Evolutionary conservation across 1,139 yeast species (phyloP).

Genomic region (Yamadazyma trypodendri): DNA sequence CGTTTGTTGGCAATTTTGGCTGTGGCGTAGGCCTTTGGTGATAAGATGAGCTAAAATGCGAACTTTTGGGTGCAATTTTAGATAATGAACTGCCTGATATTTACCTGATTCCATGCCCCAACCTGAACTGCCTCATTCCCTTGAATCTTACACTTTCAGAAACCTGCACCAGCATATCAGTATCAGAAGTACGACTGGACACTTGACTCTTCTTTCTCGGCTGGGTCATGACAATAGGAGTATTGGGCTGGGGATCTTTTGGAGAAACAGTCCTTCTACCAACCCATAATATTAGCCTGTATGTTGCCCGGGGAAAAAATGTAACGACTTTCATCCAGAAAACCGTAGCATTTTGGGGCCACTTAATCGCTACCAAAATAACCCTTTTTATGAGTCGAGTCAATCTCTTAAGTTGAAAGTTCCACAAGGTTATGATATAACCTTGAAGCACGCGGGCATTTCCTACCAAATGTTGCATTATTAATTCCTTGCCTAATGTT

Average conservation of each 20-base stretch:
- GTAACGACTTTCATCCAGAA: background rate
- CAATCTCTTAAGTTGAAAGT: background rate
- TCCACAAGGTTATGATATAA: background rate
- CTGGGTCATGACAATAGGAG: background rate
- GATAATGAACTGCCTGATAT: background rate
- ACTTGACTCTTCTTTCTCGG: background rate
- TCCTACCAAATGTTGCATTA: background rate
- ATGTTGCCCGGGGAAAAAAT: background rate
- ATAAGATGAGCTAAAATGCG: slow-evolving; percentile 2
- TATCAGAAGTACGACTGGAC: background rate
- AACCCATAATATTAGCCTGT: background rate
- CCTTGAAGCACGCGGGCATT: background rate
- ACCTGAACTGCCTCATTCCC: background rate
- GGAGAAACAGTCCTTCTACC: background rate
- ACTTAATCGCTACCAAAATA: background rate
- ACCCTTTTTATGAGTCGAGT: background rate
- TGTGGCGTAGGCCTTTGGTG: background rate
- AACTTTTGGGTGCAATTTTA: slow-evolving; percentile 1
- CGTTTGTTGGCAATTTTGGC: slow-evolving; percentile 76
- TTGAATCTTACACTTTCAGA: background rate
- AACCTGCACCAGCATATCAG: background rate
- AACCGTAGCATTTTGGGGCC: background rate
- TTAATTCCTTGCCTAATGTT: background rate
- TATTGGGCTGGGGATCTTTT: background rate
- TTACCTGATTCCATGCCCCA: background rate